Evolutionary conservation across 768 basidiomycete genomes (phyloP).

Genomic region (Daedaleopsis sinensis): DNA sequence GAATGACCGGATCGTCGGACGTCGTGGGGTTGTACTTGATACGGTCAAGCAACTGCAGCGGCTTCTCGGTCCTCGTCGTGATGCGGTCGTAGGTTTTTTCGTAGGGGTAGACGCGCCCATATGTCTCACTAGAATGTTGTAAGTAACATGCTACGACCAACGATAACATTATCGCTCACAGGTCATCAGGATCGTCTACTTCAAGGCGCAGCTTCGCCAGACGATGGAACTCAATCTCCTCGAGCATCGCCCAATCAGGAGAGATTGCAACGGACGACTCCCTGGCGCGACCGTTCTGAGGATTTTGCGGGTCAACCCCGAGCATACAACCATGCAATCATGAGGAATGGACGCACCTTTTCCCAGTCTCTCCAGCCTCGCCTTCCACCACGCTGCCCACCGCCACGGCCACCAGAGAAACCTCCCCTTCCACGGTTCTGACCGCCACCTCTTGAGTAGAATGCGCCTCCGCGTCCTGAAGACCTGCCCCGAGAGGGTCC

Average conservation of each 20-base stretch:
- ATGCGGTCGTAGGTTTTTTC: conserved; percentile 95
- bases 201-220: conserved; percentile 91
- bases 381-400: conserved; percentile 57
- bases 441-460: conserved; percentile 45
- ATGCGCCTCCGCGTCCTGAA: conserved; percentile 36
- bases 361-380: conserved; percentile 94
- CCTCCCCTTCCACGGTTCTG: conserved; percentile 45
- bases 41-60: conserved; percentile 90
- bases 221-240: conserved; percentile 96
- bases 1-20: conserved; percentile 96
- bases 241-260: conserved; percentile 91
- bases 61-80: conserved; percentile 89
- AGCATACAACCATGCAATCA: conserved; percentile 3
- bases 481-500: conserved; percentile 55
- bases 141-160: neutral
- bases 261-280: conserved; percentile 95
- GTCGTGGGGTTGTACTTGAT: conserved; percentile 98
- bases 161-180: conserved; percentile 55
- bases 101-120: conserved; percentile 90
- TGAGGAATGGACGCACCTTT: conserved; percentile 55
- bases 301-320: neutral
- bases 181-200: conserved; percentile 87
- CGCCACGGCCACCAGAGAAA: conserved; percentile 45
- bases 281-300: conserved; percentile 76
- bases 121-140: conserved; percentile 63